Conservation (phyloP, 805 yeast species). For the Lipomyces yamanashiensis region DNA sequence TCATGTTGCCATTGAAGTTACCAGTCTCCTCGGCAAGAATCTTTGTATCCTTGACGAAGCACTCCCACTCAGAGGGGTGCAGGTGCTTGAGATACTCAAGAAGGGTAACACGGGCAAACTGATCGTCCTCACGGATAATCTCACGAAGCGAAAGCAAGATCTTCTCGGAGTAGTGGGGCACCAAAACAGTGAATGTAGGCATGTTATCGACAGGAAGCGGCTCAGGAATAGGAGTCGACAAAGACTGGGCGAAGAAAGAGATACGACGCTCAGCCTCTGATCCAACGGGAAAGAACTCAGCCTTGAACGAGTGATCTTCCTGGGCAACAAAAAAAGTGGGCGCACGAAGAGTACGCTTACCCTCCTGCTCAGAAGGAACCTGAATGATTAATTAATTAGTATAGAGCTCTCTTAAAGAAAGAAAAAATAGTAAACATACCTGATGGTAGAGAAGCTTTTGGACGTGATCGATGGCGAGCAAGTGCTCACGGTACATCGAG, state of each 20-base stretch:
- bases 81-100: constrained; percentile 92
- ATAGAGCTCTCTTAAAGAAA: not conserved
- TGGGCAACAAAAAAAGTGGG: constrained; percentile 98
- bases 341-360: constrained; percentile 97
- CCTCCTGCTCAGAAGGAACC: constrained; percentile 97
- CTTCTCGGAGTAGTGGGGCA: constrained; percentile 96
- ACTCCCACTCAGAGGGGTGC: constrained; percentile 97
- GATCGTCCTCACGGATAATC: constrained; percentile 96
- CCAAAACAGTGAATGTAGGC: constrained; percentile 97
- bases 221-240: constrained; percentile 98
- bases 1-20: constrained; percentile 50
- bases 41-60: constrained; percentile 95
- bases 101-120: constrained; percentile 90
- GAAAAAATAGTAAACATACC: constrained; percentile 32
- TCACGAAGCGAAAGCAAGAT: constrained; percentile 91
- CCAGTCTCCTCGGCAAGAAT: constrained; percentile 93
- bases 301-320: constrained; percentile 90
- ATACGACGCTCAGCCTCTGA: constrained; percentile 99
- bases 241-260: constrained; percentile 97
- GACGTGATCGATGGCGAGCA: constrained; percentile 97
- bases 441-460: constrained; percentile 97
- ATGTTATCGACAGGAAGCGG: constrained; percentile 99
- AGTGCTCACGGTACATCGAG: constrained; percentile 99
- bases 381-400: not conserved
- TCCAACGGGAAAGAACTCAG: constrained; percentile 95